These are phyloP conservation scores for Carnegiea gigantea DNA, from an alignment of 179 eudicot genomes.

Conservation along the genomic window DNA sequence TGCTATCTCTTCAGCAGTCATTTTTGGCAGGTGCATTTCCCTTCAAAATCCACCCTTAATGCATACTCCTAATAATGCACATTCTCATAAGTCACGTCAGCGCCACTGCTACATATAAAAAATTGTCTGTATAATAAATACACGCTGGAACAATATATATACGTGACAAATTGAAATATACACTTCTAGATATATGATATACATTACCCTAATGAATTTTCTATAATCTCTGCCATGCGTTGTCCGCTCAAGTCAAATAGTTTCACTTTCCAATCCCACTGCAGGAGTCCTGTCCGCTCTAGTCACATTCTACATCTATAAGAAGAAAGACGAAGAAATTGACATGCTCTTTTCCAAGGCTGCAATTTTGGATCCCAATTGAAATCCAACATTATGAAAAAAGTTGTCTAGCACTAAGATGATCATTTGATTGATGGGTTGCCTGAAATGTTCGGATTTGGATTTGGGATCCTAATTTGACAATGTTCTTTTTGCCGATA, in stretches of 20 bases:
- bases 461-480: too few species aligned
- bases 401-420: background rate
- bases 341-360: conserved; percentile 32
- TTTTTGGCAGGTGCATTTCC: conserved; percentile 57
- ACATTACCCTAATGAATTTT: background rate
- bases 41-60: conserved; percentile 7
- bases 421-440: conserved; percentile 1
- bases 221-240: background rate
- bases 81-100: too few species aligned
- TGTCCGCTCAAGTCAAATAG: background rate
- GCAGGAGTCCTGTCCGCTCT: conserved; percentile 58
- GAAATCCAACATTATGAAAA: conserved; percentile 29
- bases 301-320: conserved; percentile 61
- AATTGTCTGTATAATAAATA: too few species aligned
- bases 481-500: background rate
- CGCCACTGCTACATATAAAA: too few species aligned
- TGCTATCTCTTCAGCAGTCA: conserved; percentile 46
- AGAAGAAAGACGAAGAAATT: conserved; percentile 73
- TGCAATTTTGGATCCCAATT: conserved; percentile 16
- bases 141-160: too few species aligned
- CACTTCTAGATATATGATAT: too few species aligned
- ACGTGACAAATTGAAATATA: too few species aligned
- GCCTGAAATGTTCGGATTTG: too few species aligned
- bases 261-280: background rate
- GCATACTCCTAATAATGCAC: background rate